Base-by-base conservation (phyloP, 805 yeast species). In the Isabelozyma pseudorhagii region DNA sequence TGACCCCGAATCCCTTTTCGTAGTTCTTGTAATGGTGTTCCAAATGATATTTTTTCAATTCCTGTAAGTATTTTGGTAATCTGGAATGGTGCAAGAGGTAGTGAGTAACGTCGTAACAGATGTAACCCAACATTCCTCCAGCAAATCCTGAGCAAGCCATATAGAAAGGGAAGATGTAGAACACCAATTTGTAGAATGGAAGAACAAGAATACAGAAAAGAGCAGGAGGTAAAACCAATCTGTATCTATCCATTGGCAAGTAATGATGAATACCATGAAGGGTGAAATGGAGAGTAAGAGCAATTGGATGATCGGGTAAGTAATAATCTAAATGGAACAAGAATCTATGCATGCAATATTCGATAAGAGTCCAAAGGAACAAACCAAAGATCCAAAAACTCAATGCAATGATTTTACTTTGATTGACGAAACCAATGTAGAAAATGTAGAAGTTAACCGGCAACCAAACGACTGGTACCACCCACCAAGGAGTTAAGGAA, bases 11-110 rank as follows among this genome's bases (percentile, higher is more conserved):
- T 1, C 98, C 99, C 59, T 92, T 74, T 70, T 96, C 96, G 69
- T 89, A 94, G 71, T 94, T 93, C 75, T 93, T 92, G 77, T 94
- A 94, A 67, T 94, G 99, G 70, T 94, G 99, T 68, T 93, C 98
- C 70, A 94, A 79, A 68, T 94, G 99, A 66, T 90, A 85, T 46
- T 87, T 89, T 71, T 94, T 94, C 63, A 90, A 74, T 29, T 81
- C 83, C 66, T 89, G 91, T 71, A 90, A 74, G 64, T 77, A 87
- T 40, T 72, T 61, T 21, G 99, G 99, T 61, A 94, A 77, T 62
- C 78, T 79, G 38, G 89, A 81, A 71, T 94, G 99, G 66, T 94
- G 99, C 64, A 94, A 73, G 62, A 89, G 81, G 70, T 94, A 94
- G 72, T 94, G 99, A n/a, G 96, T 87, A 58, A 87, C 79, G 69